Evolutionary conservation across 306 rosid genomes (phyloP), one percentile per base, ranked within the genome.

Genomic region (Rosa multiflora): DNA sequence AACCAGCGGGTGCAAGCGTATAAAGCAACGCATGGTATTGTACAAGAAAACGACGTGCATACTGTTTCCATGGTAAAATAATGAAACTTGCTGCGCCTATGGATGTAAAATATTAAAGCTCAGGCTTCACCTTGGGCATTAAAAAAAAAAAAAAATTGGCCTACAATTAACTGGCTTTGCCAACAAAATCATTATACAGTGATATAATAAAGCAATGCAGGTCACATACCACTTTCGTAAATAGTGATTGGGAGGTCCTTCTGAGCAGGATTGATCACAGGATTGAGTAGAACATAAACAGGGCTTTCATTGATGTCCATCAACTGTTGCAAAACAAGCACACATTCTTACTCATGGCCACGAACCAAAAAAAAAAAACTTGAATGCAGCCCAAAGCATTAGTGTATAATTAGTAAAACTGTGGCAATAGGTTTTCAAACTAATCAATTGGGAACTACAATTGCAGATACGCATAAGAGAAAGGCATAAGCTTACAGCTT

Each of bases 261-360:
- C 73, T 94, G 97, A 77, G 97, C 93, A 74, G 89, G 93, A 73
- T 92, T 91, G 83, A 92, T 91, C 49, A 90, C 79, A 53, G 98
- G 98, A 76, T 92, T 91, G 75, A 94, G 97, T 63, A 94, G 94
- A 43, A 92, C 94, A 87, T 94, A 94, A 76, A 94, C 97, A 26
- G 97, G 98, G 83, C 93, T 94, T 86, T 92, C 97, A 77, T 94
- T 94, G 70, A 94, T 87, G 79, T 92, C 98, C 98, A 94, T 94
- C 88, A 94, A 79, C 98, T 94, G 97, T 81, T 35, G 53, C 72
- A 82, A 77, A 20, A 74, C 29, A 64, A 74, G 72, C 46, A 79
- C 55, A 39, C 70, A 55, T 64, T 46, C 72, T 10, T 61, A 88
- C 70, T 76, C 23, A 76, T 10, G 1, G 1, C 11, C 1, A 8